Base-by-base conservation (phyloP, 31 red algal genomes). In the Odonthalia washingtoniensis region DNA sequence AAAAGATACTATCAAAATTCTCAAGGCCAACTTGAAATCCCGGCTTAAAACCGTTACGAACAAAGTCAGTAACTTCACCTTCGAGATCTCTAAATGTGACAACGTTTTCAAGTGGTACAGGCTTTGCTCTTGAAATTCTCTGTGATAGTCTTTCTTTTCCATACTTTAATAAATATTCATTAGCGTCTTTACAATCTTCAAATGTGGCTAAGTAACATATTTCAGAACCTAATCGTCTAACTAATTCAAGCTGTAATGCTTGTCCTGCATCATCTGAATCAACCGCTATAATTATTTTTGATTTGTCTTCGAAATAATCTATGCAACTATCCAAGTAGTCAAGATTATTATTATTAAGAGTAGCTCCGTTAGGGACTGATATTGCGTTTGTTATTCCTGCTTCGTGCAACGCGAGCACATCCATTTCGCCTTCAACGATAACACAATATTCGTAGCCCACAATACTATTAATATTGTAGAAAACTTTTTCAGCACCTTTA, bases 381-480 rank as follows among this genome's bases (percentile, higher is more conserved):
- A 75, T 44, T 38, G 39, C 72, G 12, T 75, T 75, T 40, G 31
- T 75, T 38, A 75, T 41, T 38, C 72, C 72, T 4, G 40, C 40
- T 44, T 38, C 26, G 30, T 39, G 26, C 39, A 75, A 44, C 4
- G 72, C 72, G 4, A 44, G 37, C 26, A 75, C 72, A 75, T 75
- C 72, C 30, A 75, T 40, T 75, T 75, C 72, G 39, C 72, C 72
- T 41, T 75, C 72, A 30, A 44, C 40, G 27, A 75, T 75, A 30
- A 30, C 31, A 75, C 34, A 38, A 30, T 75, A 32, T 4, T 38
- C 40, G 26, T 75, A 30, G 27, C 72, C 72, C 32, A 75, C 39
- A 34, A 44, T 39, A 41, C 32, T 30, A 44, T 75, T 75, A 30
- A 75, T 75, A 75, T 75, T 75, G 72, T 75, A 75, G 27, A 75